phyloP scores from a whole-genome alignment of 2,329 filamentous ascomycete genomes.

The Simplicillium sp. region DNA sequence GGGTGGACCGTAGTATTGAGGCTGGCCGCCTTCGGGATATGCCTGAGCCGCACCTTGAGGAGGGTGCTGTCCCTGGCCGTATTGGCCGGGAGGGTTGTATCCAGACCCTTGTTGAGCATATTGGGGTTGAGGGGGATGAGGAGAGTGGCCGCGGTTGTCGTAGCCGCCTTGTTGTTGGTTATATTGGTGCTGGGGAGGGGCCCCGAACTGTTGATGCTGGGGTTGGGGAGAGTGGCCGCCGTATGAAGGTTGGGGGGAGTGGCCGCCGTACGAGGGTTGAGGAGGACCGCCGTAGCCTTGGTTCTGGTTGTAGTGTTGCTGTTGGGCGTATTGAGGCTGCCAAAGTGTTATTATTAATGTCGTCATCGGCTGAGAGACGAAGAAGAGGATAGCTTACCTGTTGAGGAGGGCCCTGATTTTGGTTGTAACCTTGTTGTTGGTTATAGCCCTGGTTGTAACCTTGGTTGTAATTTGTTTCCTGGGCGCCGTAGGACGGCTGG shows the following conservation, averaged over 20 bases:
- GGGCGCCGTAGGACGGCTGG: slow-evolving; percentile 1
- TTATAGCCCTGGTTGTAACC: slow-evolving; percentile 3
- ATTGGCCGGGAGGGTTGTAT: slow-evolving; percentile 12
- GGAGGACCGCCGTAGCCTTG: slow-evolving; percentile 9
- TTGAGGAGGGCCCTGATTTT: not conserved
- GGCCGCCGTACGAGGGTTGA: slow-evolving; percentile 5
- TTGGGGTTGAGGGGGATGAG: slow-evolving; percentile 12
- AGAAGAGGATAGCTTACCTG: not conserved
- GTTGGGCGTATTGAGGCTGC: slow-evolving; percentile 5
- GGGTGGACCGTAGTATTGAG: slow-evolving; percentile 4
- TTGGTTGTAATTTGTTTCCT: slow-evolving; percentile 4
- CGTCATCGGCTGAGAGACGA: not conserved
- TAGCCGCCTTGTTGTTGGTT: slow-evolving; percentile 4
- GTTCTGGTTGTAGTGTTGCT: slow-evolving; percentile 3
- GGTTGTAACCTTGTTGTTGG: slow-evolving; percentile 11
- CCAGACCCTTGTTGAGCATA: slow-evolving; percentile 10
- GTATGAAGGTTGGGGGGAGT: not conserved
- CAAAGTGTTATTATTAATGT: not conserved
- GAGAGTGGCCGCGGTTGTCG: slow-evolving; percentile 7
- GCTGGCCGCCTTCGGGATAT: not conserved
- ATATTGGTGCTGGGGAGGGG: slow-evolving; percentile 4
- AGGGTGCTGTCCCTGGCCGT: slow-evolving; percentile 9
- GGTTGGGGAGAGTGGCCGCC: not conserved
- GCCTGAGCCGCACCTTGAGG: slow-evolving; percentile 10
- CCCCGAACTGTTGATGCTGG: not conserved